phyloP scores from a whole-genome alignment of 139 green algal genomes.

The Desmodesmus armatus region DNA sequence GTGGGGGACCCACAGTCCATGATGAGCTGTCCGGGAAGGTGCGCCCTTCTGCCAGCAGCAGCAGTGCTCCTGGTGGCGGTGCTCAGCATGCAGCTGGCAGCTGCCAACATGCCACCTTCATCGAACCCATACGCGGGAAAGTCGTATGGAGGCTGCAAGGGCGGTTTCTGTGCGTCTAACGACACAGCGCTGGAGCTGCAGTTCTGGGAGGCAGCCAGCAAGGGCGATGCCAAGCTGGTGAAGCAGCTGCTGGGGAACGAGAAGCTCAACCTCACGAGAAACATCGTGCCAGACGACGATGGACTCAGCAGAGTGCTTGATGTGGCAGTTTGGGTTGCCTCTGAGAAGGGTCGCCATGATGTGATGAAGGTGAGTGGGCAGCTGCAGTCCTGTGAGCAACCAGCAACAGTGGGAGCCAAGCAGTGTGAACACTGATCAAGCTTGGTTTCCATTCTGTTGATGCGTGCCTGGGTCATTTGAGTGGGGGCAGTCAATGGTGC shows the following conservation, averaged over 20 bases:
- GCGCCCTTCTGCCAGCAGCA: too few species aligned
- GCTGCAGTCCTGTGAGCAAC: too few species aligned
- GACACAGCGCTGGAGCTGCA: neutral
- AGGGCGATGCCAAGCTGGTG: neutral
- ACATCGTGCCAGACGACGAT: constrained; percentile 35
- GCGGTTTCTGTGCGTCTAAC: constrained; percentile 29
- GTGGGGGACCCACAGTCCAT: too few species aligned
- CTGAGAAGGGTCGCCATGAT: constrained; percentile 2
- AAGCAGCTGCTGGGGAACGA: constrained; percentile 16
- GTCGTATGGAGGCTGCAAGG: constrained; percentile 33
- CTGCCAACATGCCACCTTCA: neutral
- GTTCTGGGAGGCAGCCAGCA: constrained; percentile 18
- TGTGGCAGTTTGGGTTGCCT: constrained; percentile 29
- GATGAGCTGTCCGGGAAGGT: too few species aligned
- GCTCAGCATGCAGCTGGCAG: neutral
- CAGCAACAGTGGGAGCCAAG: neutral
- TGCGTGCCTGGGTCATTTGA: too few species aligned
- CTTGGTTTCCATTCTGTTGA: too few species aligned
- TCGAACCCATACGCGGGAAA: constrained; percentile 23
- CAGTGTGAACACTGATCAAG: too few species aligned
- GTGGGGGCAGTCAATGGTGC: neutral
- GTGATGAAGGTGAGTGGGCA: constrained; percentile 34
- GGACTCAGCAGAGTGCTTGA: constrained; percentile 16
- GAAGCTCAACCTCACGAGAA: constrained; percentile 29
- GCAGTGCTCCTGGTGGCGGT: too few species aligned